Conservation (phyloP, 2,329 filamentous ascomycete genomes). For the Colletotrichum tropicale region DNA sequence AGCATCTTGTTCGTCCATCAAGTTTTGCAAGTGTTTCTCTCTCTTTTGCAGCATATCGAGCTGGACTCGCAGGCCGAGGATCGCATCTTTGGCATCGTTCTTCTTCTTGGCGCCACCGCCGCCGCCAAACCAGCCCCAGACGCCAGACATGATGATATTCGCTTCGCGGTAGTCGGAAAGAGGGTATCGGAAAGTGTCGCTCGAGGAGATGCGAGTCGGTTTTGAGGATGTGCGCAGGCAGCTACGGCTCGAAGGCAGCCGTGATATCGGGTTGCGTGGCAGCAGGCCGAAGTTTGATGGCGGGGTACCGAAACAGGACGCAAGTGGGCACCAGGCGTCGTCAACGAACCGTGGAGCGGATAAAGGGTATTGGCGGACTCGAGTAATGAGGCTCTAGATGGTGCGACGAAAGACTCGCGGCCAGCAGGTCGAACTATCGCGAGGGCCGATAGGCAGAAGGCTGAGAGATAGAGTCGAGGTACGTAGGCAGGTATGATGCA, state of each 20-base stretch:
- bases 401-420: slow-evolving; percentile 9
- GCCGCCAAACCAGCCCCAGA: slow-evolving; percentile 94
- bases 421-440: slow-evolving; percentile 3
- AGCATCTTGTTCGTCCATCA: slow-evolving; percentile 91
- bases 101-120: slow-evolving; percentile 83
- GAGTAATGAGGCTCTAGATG: background rate
- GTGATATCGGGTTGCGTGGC: slow-evolving; percentile 19
- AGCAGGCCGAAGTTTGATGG: slow-evolving; percentile 20
- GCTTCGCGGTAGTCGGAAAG: slow-evolving; percentile 2
- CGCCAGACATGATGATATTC: slow-evolving; percentile 59
- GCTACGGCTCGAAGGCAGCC: slow-evolving; percentile 9
- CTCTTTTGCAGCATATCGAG: slow-evolving; percentile 98
- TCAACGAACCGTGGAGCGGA: background rate
- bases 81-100: slow-evolving; percentile 85
- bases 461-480: slow-evolving; percentile 6
- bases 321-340: slow-evolving; percentile 10
- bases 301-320: slow-evolving; percentile 18
- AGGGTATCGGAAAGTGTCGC: background rate
- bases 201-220: background rate
- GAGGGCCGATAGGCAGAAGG: slow-evolving; percentile 3
- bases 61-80: slow-evolving; percentile 84
- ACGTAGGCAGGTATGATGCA: slow-evolving; percentile 15
- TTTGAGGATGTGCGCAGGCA: slow-evolving; percentile 9
- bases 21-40: slow-evolving; percentile 86
- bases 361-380: background rate